Evolutionary conservation across 2,329 filamentous ascomycete genomes (phyloP).

Genomic region (Trichocomaceae sp.): DNA sequence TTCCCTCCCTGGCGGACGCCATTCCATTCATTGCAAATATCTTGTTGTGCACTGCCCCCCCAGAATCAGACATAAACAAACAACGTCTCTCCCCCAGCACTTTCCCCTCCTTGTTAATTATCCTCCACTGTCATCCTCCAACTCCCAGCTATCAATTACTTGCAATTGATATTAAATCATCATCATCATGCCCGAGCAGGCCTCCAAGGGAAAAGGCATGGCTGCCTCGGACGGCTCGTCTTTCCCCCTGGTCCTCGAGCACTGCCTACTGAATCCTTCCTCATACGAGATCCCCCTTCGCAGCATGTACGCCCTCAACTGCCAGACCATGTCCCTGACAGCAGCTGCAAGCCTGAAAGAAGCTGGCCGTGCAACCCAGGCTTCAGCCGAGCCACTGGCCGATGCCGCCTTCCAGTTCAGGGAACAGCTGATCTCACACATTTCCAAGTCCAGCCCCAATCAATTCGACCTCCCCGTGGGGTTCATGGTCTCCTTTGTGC

Average conservation of each 20-base stretch:
- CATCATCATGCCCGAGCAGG: constrained; percentile 5
- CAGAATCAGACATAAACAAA: neutral
- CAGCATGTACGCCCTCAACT: constrained; percentile 63
- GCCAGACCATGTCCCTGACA: constrained; percentile 36
- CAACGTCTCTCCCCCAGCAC: neutral
- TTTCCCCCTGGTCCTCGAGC: constrained; percentile 52
- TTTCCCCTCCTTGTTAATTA: neutral
- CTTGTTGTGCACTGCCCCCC: neutral
- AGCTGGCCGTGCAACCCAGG: constrained; percentile 28
- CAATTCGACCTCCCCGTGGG: constrained; percentile 57
- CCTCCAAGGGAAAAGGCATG: constrained; percentile 16
- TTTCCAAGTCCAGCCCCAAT: constrained; percentile 51
- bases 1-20: constrained; percentile 14
- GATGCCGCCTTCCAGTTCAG: constrained; percentile 38
- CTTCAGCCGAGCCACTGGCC: constrained; percentile 20
- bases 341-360: constrained; percentile 23
- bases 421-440: constrained; percentile 43
- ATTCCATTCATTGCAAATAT: constrained; percentile 17
- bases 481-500: constrained; percentile 58
- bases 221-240: constrained; percentile 34
- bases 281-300: constrained; percentile 61
- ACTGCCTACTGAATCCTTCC: constrained; percentile 55
- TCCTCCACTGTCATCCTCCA: too few species aligned
- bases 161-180: neutral
- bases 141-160: too few species aligned